These are phyloP conservation scores for Colletotrichum cuscutae DNA, from an alignment of 2,329 filamentous ascomycete species.

Conservation along the genomic window DNA sequence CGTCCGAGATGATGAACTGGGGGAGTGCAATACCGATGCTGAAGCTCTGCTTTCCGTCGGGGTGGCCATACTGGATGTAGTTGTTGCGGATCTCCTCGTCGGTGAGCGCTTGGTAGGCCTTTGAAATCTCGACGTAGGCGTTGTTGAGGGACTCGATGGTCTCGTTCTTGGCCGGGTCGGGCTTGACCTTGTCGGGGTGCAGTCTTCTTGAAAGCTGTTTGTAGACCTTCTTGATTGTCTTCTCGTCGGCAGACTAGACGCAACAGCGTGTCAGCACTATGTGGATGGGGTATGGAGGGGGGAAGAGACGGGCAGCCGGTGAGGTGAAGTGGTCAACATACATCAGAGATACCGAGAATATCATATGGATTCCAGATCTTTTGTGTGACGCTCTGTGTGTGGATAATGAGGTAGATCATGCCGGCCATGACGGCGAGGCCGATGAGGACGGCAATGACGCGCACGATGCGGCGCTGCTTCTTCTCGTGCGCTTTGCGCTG, in stretches of 20 bases:
- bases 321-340: conserved; percentile 50
- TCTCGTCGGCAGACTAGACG: conserved; percentile 77
- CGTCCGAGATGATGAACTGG: conserved; percentile 90
- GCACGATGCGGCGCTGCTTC: conserved; percentile 88
- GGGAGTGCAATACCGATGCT: conserved; percentile 97
- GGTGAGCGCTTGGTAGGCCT: conserved; percentile 97
- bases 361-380: conserved; percentile 98
- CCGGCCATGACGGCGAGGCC: conserved; percentile 88
- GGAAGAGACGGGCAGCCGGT: too few relatives aligned
- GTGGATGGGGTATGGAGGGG: not conserved
- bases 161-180: conserved; percentile 87
- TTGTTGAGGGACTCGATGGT: conserved; percentile 87
- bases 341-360: conserved; percentile 86
- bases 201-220: conserved; percentile 85
- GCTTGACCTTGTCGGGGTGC: conserved; percentile 92
- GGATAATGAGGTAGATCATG: conserved; percentile 91
- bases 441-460: conserved; percentile 76
- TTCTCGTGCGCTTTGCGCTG: conserved; percentile 89
- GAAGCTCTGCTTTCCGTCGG: conserved; percentile 97
- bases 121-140: conserved; percentile 92
- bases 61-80: conserved; percentile 94
- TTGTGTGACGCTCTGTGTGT: conserved; percentile 75
- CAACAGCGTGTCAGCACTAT: conserved; percentile 21
- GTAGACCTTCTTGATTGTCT: conserved; percentile 92
- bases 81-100: conserved; percentile 98